These are phyloP conservation scores for Alternaria sp. DNA, from an alignment of 2,329 filamentous ascomycete genomes.

Conservation along the genomic window DNA sequence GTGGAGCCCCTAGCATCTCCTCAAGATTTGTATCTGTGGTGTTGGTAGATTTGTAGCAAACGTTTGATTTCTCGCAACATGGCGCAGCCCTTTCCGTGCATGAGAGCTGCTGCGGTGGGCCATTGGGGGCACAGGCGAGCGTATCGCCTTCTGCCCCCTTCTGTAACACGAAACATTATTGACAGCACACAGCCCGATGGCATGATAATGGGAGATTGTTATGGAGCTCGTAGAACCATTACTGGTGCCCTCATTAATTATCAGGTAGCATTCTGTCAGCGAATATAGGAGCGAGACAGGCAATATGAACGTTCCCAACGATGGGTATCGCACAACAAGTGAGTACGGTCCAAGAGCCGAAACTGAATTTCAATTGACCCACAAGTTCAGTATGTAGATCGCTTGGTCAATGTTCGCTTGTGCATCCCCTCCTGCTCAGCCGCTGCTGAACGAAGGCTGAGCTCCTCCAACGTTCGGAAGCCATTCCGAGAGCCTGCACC, in stretches of 20 bases:
- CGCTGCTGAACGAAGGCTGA: neutral
- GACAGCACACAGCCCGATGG: neutral
- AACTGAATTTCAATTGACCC: neutral
- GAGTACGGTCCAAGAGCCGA: neutral
- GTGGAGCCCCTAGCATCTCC: neutral
- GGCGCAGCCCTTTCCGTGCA: slow-evolving; percentile 15
- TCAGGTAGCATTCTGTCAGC: neutral
- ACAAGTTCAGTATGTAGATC: neutral
- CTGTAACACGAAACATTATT: slow-evolving; percentile 1
- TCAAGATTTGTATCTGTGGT: neutral
- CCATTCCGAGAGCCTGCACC: neutral
- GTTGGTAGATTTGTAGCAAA: neutral
- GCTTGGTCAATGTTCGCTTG: neutral
- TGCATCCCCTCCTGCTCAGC: neutral
- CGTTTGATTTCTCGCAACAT: slow-evolving; percentile 1
- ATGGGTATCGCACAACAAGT: neutral
- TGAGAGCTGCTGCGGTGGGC: slow-evolving; percentile 7
- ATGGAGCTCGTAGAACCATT: neutral
- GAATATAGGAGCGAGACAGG: neutral
- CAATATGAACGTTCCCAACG: neutral
- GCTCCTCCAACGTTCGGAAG: neutral
- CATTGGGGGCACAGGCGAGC: slow-evolving; percentile 14
- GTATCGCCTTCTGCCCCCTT: slow-evolving; percentile 9
- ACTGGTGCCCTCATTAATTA: neutral
- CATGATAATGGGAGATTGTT: neutral